Evolutionary conservation across 768 basidiomycete genomes (phyloP).

Genomic region (Fistulinella prunicolor): DNA sequence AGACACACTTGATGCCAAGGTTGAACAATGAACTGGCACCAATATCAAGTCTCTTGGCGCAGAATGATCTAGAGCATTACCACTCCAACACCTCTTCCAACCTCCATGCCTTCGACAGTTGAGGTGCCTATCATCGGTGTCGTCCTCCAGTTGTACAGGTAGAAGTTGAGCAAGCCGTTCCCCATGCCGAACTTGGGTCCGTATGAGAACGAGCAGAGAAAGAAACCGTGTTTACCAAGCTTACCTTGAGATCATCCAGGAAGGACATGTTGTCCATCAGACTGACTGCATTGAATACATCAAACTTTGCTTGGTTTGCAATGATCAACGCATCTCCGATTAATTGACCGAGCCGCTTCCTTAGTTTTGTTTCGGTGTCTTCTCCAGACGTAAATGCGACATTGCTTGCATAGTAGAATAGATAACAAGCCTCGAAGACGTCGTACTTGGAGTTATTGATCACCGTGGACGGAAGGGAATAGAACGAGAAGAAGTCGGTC

Average conservation of each 20-base stretch:
- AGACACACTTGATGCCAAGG: conserved; percentile 1
- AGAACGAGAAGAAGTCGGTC: conserved; percentile 97
- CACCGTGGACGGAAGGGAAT: conserved; percentile 91
- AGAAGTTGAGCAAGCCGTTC: conserved; percentile 89
- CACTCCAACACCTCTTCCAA: conserved; percentile 84
- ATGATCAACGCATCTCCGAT: conserved; percentile 78
- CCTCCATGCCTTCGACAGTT: conserved; percentile 43
- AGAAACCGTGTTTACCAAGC: conserved; percentile 11
- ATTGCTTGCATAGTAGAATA: conserved; percentile 93
- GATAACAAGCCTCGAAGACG: conserved; percentile 86
- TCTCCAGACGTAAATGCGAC: conserved; percentile 59
- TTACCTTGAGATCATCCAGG: conserved; percentile 79
- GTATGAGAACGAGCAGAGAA: conserved; percentile 3
- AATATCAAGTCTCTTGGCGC: background rate
- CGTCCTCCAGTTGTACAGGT: conserved; percentile 95
- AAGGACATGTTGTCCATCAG: conserved; percentile 91
- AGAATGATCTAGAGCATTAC: conserved; percentile 74
- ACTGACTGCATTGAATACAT: conserved; percentile 94
- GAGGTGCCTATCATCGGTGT: conserved; percentile 70
- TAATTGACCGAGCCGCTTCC: conserved; percentile 66
- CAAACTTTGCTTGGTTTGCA: conserved; percentile 83
- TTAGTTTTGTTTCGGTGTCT: conserved; percentile 61
- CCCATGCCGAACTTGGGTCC: conserved; percentile 79
- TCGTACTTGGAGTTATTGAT: conserved; percentile 72
- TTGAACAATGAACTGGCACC: background rate